Percentiles rank a stretch among this genome's conserved stretches.
Evolutionary conservation across 2,329 filamentous ascomycete genomes (phyloP).

Genomic region (Aureobasidium uvarum): DNA sequence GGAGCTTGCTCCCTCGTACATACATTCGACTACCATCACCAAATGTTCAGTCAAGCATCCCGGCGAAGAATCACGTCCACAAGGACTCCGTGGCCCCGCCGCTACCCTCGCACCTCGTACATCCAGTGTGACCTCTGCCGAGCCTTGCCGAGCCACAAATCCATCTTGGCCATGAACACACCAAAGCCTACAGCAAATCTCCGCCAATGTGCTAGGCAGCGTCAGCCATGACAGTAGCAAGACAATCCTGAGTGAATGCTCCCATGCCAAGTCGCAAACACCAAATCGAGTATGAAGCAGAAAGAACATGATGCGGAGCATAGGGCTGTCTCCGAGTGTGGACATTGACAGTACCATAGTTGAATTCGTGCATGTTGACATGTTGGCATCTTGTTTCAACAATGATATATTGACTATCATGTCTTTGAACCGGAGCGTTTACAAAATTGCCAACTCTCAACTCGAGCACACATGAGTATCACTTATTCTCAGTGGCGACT

Average conservation of each 20-base stretch:
- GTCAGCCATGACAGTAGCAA: conserved; percentile 21
- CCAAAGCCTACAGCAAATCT: neutral
- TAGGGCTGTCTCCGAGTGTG: neutral
- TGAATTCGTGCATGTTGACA: too few relatives aligned
- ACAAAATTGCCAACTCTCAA: neutral
- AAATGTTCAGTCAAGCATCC: too few relatives aligned
- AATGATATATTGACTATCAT: neutral
- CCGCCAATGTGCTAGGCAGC: conserved; percentile 23
- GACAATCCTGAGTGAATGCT: neutral
- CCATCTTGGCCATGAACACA: neutral
- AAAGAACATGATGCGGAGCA: neutral
- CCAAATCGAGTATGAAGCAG: neutral
- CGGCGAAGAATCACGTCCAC: too few relatives aligned
- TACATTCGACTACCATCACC: too few relatives aligned
- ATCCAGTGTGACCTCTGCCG: neutral
- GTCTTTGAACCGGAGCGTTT: neutral
- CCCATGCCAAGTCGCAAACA: neutral
- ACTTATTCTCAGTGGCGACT: neutral
- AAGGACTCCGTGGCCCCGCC: too few relatives aligned
- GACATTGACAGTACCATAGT: neutral
- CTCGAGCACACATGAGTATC: neutral
- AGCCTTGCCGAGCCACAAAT: conserved; percentile 2
- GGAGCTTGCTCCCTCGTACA: too few relatives aligned
- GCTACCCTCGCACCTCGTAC: too few relatives aligned
- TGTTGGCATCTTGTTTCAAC: neutral